Conservation (phyloP, 108 stramenopile genomes). For the Cylindrotheca fusiformis region DNA sequence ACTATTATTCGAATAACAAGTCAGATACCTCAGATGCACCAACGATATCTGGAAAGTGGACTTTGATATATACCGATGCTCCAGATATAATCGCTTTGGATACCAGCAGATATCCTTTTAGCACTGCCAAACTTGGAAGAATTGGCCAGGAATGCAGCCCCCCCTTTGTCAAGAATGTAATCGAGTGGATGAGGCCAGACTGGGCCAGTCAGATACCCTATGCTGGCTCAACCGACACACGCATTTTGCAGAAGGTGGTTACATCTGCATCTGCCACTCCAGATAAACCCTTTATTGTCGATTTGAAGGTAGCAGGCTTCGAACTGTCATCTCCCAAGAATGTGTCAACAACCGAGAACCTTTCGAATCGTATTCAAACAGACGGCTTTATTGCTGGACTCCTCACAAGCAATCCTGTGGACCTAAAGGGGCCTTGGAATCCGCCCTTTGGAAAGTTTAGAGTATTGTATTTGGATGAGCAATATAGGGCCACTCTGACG, state of each 20-base stretch:
- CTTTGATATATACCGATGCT: slow-evolving; percentile 79
- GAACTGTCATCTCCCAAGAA: slow-evolving; percentile 37
- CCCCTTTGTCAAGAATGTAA: slow-evolving; percentile 76
- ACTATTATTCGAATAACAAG: slow-evolving; percentile 41
- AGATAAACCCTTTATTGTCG: slow-evolving; percentile 43
- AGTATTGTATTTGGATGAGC: slow-evolving; percentile 68
- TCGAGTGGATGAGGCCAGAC: slow-evolving; percentile 72
- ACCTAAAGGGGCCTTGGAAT: slow-evolving; percentile 57
- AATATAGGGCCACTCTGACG: slow-evolving; percentile 62
- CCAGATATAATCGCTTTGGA: slow-evolving; percentile 81
- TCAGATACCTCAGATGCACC: slow-evolving; percentile 1
- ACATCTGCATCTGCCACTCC: slow-evolving; percentile 47
- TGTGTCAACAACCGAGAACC: slow-evolving; percentile 1
- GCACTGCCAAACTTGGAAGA: slow-evolving; percentile 62
- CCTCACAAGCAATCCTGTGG: slow-evolving; percentile 45
- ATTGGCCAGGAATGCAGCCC: slow-evolving; percentile 80
- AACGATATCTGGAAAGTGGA: slow-evolving; percentile 73
- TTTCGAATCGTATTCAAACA: slow-evolving; percentile 19
- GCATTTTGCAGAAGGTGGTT: slow-evolving; percentile 76
- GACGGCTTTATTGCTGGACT: slow-evolving; percentile 41
- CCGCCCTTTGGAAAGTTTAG: slow-evolving; percentile 76
- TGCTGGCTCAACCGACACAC: slow-evolving; percentile 46
- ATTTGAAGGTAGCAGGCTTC: slow-evolving; percentile 63
- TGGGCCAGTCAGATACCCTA: slow-evolving; percentile 58
- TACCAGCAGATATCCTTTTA: slow-evolving; percentile 34